These are phyloP conservation scores for Chlorella sp. DNA, from an alignment of 139 green algal genomes.

Conservation along the genomic window DNA sequence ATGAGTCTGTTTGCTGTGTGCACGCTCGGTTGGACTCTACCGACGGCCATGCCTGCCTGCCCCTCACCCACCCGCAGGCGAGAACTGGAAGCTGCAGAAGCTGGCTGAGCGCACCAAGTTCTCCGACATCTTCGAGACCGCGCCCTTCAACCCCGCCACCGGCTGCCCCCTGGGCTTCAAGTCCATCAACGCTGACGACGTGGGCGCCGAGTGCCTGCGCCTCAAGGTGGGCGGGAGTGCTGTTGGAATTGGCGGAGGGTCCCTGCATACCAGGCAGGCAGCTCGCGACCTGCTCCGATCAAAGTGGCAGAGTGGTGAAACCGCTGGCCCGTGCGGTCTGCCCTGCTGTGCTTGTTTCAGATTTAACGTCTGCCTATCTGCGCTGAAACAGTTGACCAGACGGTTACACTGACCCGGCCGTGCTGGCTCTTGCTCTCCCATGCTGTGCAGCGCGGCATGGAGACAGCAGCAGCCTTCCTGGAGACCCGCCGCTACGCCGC, in stretches of 20 bases:
- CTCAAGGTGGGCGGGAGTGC: not conserved
- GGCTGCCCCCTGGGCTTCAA: slow-evolving; percentile 9
- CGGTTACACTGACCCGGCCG: no score
- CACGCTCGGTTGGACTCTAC: not conserved
- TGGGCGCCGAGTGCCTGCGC: slow-evolving; percentile 9
- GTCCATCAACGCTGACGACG: slow-evolving; percentile 10
- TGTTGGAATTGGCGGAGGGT: no score
- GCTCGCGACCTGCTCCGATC: no score
- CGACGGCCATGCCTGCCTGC: not conserved
- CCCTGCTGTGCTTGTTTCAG: no score
- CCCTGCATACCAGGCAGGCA: no score
- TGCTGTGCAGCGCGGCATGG: slow-evolving; percentile 21
- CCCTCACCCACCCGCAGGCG: not conserved
- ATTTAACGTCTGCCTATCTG: no score
- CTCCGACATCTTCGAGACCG: slow-evolving; percentile 10
- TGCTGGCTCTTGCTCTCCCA: no score
- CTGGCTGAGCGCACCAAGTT: not conserved
- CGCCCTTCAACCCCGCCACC: not conserved
- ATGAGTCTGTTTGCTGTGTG: not conserved
- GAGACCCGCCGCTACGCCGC: slow-evolving; percentile 59
- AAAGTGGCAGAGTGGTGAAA: no score
- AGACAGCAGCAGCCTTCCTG: slow-evolving; percentile 57
- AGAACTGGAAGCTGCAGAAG: slow-evolving; percentile 4
- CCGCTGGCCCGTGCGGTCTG: no score
- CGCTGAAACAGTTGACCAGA: no score